A percentile compares a stretch with the other conserved stretches of the same genome.
Evolutionary conservation across 345 rosid species (phyloP).

Genomic region (Dipteronia sinensis): DNA sequence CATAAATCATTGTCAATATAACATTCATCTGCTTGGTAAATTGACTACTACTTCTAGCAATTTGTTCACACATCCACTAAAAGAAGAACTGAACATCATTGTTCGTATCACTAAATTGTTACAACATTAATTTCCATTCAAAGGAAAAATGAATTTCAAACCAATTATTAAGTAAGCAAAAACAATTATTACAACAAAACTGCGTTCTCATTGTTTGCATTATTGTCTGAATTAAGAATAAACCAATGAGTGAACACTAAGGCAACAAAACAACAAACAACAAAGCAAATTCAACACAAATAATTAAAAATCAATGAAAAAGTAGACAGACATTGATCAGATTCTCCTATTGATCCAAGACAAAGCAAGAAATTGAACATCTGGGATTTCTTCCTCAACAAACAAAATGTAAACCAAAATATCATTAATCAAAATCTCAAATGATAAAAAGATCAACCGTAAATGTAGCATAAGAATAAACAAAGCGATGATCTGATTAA

Average conservation of each 20-base stretch:
- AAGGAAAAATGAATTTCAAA: not conserved
- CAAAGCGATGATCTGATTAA: not conserved
- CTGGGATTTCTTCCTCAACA: not conserved
- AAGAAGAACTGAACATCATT: not conserved
- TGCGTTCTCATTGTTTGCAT: too few species aligned
- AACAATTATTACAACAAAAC: not conserved
- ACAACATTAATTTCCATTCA: not conserved
- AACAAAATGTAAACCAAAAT: not conserved
- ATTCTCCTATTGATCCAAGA: not conserved
- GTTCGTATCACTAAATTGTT: not conserved
- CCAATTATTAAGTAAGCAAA: not conserved
- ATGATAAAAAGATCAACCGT: too few species aligned
- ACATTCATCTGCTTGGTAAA: not conserved
- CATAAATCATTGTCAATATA: not conserved
- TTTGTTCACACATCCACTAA: not conserved
- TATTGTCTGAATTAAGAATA: not conserved
- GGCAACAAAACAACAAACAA: slow-evolving; percentile 3
- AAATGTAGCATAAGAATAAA: not conserved
- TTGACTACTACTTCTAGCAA: slow-evolving; percentile 3
- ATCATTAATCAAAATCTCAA: not conserved
- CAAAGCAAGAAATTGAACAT: not conserved
- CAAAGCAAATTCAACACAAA: not conserved
- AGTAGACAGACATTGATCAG: not conserved
- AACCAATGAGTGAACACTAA: not conserved
- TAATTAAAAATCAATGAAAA: not conserved